Conservation (phyloP, 225 moss, liverwort and hornwort species). For the Ulota crispa region DNA sequence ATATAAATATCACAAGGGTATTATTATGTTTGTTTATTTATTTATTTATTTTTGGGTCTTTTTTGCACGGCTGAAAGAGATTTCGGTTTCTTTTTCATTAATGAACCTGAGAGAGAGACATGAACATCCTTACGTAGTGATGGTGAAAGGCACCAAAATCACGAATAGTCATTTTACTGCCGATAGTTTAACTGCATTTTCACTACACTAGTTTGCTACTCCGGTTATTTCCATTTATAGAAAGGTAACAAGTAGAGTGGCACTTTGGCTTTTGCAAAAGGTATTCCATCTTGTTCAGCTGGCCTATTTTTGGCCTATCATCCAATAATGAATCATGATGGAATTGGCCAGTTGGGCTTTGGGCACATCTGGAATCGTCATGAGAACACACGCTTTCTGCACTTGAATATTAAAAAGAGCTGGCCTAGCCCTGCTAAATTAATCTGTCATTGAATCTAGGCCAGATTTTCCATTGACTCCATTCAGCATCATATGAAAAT, state of each 20-base stretch:
- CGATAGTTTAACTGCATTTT: no score
- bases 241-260: not conserved
- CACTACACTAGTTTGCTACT: no score
- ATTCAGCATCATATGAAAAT: not conserved
- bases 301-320: not conserved
- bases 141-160: no score
- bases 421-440: not conserved
- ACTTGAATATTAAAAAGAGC: not conserved
- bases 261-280: not conserved
- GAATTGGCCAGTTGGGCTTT: not conserved
- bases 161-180: no score
- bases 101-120: no score
- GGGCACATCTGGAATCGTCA: constrained; percentile 4
- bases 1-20: no score
- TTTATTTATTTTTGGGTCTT: no score
- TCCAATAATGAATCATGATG: constrained; percentile 19
- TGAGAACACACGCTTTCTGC: not conserved
- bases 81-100: no score
- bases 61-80: no score
- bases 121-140: no score
- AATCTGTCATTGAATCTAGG: not conserved
- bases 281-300: not conserved
- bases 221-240: not conserved
- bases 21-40: no score
- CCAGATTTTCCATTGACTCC: not conserved